Percentiles rank a stretch among this genome's conserved stretches.
phyloP scores from a whole-genome alignment of 352 stramenopile species.

The Pythium folliculosum region DNA sequence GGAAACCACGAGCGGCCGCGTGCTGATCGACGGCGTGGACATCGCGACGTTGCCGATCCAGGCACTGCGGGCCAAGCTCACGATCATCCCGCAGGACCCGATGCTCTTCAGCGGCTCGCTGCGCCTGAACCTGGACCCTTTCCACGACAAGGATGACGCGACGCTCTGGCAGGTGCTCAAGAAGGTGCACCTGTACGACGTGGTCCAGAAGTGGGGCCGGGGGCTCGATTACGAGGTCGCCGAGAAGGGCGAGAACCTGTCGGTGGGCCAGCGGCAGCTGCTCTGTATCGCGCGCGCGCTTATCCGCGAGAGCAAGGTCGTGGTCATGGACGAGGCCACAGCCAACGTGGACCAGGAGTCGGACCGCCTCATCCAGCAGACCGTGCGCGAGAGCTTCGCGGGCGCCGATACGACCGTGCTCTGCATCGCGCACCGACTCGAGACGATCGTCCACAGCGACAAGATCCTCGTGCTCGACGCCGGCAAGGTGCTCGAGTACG shows the following conservation, averaged over 20 bases:
- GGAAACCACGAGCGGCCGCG: constrained; percentile 39
- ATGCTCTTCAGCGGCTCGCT: constrained; percentile 89
- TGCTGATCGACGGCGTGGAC: constrained; percentile 88
- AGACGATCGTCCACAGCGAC: constrained; percentile 94
- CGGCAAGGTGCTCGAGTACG: constrained; percentile 84
- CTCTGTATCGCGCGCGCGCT: constrained; percentile 91
- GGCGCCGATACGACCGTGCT: constrained; percentile 83
- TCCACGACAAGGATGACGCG: constrained; percentile 63
- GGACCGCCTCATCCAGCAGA: constrained; percentile 81
- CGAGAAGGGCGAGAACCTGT: constrained; percentile 91
- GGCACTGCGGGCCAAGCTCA: constrained; percentile 34
- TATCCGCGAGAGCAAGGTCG: constrained; percentile 73
- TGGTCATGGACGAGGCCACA: constrained; percentile 95
- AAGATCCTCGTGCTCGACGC: constrained; percentile 88
- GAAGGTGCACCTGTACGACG: constrained; percentile 62
- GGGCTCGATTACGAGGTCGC: constrained; percentile 81
- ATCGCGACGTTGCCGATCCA: constrained; percentile 42
- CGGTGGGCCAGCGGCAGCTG: constrained; percentile 90
- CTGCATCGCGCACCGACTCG: constrained; percentile 93
- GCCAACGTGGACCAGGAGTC: constrained; percentile 66
- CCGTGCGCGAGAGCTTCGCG: constrained; percentile 53
- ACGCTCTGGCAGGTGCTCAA: constrained; percentile 58
- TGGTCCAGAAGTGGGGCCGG: constrained; percentile 22
- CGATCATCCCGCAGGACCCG: constrained; percentile 92
- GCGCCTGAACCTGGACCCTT: constrained; percentile 89